These are phyloP conservation scores for Aspergillus unguis DNA, from an alignment of 2,329 filamentous ascomycete species.

Conservation along the genomic window DNA sequence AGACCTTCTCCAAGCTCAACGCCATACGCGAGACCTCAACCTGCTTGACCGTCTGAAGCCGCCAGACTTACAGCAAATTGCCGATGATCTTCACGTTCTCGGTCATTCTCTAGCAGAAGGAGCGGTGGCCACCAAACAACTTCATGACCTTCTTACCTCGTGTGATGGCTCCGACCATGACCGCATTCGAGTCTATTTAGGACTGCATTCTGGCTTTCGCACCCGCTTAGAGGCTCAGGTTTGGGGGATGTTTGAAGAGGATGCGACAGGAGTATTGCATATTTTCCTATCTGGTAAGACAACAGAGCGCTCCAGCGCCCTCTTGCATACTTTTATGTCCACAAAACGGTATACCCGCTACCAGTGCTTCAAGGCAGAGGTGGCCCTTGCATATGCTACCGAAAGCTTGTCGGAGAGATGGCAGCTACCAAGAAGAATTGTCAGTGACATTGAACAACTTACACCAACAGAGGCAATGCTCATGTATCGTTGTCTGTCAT, in stretches of 20 bases:
- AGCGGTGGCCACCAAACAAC: not conserved
- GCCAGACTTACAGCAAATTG: constrained; percentile 19
- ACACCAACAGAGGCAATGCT: constrained; percentile 32
- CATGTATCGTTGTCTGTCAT: constrained; percentile 12
- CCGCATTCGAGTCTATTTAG: constrained; percentile 16
- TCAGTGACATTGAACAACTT: constrained; percentile 34
- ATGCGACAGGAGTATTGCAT: constrained; percentile 16
- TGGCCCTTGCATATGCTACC: constrained; percentile 26
- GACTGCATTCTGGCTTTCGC: constrained; percentile 24
- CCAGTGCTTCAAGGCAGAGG: constrained; percentile 31
- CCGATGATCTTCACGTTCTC: constrained; percentile 19
- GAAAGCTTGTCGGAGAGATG: constrained; percentile 16
- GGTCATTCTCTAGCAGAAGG: constrained; percentile 1
- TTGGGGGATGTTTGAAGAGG: constrained; percentile 20
- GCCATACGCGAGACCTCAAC: constrained; percentile 22
- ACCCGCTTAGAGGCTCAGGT: constrained; percentile 17
- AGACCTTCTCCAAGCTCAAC: constrained; percentile 22
- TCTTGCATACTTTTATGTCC: constrained; percentile 40
- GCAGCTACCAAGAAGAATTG: constrained; percentile 26
- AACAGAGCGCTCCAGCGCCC: constrained; percentile 28
- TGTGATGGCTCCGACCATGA: constrained; percentile 11
- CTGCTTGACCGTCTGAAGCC: constrained; percentile 18
- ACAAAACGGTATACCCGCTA: constrained; percentile 27
- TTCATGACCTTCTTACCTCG: constrained; percentile 11
- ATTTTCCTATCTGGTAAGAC: constrained; percentile 36